Conservation (phyloP, 495 filamentous ascomycete genomes). For the Penicillium cinerascens region DNA sequence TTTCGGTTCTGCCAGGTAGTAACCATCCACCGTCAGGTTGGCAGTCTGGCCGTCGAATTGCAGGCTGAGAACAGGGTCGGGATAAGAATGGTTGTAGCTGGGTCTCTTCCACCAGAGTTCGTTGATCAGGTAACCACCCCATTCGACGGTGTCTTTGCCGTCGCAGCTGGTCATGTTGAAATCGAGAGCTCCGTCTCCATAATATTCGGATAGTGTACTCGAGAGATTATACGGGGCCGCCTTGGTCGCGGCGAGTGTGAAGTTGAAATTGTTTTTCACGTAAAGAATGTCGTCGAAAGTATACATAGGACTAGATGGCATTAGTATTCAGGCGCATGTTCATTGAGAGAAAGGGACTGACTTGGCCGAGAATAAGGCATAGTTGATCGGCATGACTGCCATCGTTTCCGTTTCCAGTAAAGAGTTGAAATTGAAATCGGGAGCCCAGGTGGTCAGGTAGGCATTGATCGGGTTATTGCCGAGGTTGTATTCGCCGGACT, state of each 20-base stretch:
- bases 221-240: background rate
- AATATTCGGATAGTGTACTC: background rate
- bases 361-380: background rate
- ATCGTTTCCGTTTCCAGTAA: background rate
- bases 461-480: background rate
- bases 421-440: background rate
- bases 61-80: background rate
- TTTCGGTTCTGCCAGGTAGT: background rate
- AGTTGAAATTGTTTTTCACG: background rate
- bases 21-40: background rate
- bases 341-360: background rate
- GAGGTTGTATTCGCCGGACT: background rate
- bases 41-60: conserved; percentile 1
- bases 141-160: background rate
- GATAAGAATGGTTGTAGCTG: background rate
- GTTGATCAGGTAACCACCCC: background rate
- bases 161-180: conserved; percentile 2
- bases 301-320: background rate
- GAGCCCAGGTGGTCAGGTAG: background rate
- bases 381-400: background rate
- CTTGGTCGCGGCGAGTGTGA: background rate
- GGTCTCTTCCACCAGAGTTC: background rate
- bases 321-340: background rate
- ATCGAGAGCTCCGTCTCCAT: background rate
- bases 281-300: background rate